Conservation (phyloP, 73 alveolate genomes). For the Stentor coeruleus region DNA sequence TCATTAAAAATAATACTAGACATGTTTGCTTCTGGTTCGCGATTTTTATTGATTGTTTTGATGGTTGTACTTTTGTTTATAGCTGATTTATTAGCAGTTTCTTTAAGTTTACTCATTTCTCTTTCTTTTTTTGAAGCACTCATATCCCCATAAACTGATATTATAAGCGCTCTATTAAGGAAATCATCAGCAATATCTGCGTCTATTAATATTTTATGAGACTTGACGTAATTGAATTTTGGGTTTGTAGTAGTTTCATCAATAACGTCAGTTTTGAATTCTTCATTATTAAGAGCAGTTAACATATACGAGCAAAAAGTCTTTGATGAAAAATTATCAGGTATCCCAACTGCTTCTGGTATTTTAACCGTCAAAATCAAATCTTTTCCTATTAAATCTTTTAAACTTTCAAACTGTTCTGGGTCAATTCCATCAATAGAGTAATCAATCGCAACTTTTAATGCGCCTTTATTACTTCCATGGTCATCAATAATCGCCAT, state of each 20-base stretch:
- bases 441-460: neutral
- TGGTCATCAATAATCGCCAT: conserved; percentile 12
- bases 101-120: neutral
- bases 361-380: neutral
- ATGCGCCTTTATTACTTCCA: conserved; percentile 4
- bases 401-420: conserved; percentile 17
- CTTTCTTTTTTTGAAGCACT: neutral
- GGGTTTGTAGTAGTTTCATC: conserved; percentile 8
- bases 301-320: neutral
- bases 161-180: neutral
- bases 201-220: neutral
- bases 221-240: neutral
- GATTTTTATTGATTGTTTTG: neutral
- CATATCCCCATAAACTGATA: conserved; percentile 14
- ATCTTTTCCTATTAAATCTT: conserved; percentile 18
- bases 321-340: conserved; percentile 13
- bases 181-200: conserved; percentile 13
- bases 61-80: neutral
- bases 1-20: neutral
- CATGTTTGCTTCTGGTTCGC: neutral
- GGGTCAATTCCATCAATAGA: conserved; percentile 9
- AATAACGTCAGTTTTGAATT: neutral
- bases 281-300: neutral
- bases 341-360: conserved; percentile 17
- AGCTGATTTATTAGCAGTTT: neutral